These are phyloP conservation scores for Ustilago esculenta DNA, from an alignment of 1,284 basidiomycete genomes.

Conservation along the genomic window DNA sequence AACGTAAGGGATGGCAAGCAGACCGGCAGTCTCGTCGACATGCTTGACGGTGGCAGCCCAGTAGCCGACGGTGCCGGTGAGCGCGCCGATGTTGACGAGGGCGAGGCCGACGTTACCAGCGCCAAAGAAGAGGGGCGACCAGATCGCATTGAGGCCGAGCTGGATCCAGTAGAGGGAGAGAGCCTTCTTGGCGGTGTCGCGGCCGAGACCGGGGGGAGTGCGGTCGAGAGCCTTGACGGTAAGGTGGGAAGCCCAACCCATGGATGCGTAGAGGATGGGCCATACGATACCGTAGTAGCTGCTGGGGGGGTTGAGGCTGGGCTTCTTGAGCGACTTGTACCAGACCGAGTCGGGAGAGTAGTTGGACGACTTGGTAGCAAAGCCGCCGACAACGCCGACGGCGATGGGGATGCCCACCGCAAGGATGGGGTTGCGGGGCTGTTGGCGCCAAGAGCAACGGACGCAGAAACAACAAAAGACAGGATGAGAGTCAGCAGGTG, in stretches of 20 bases:
- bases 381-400: conserved; percentile 49
- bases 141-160: conserved; percentile 75
- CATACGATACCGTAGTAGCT: conserved; percentile 68
- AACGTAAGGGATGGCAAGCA: conserved; percentile 51
- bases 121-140: conserved; percentile 80
- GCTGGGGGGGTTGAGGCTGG: conserved; percentile 51
- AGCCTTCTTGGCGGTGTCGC: conserved; percentile 71
- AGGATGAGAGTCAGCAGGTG: background rate
- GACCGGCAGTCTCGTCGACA: conserved; percentile 60
- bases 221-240: conserved; percentile 60
- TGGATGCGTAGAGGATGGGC: conserved; percentile 72
- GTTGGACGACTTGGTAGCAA: conserved; percentile 54
- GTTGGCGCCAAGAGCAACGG: background rate
- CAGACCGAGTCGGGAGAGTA: conserved; percentile 49
- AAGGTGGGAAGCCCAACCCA: conserved; percentile 80
- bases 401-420: conserved; percentile 60
- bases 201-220: conserved; percentile 59
- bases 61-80: conserved; percentile 74
- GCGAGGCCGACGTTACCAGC: conserved; percentile 68
- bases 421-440: conserved; percentile 60
- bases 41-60: conserved; percentile 57
- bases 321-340: conserved; percentile 60
- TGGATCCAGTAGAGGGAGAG: conserved; percentile 78
- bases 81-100: conserved; percentile 73
- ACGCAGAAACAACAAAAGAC: background rate